A percentile compares a stretch with the other conserved stretches of the same genome.
These are phyloP conservation scores for Alternaria brassicae DNA, from an alignment of 2,329 filamentous ascomycete genomes.

Conservation along the genomic window DNA sequence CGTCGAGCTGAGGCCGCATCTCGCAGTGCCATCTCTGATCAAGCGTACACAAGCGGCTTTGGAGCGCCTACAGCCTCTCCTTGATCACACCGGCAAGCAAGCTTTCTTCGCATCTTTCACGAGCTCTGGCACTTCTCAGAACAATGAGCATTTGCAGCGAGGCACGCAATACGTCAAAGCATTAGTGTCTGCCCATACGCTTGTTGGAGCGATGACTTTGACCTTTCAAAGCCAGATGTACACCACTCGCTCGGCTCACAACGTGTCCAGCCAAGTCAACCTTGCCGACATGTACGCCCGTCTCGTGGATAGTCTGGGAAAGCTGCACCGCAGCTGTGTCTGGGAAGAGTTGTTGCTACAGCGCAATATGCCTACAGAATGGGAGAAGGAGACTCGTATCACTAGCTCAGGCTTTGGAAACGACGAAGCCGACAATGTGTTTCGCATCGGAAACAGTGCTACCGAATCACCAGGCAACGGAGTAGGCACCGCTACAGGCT, in stretches of 20 bases:
- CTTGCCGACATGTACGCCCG: slow-evolving; percentile 81
- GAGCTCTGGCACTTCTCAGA: slow-evolving; percentile 18
- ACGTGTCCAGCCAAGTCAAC: slow-evolving; percentile 77
- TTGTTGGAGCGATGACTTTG: slow-evolving; percentile 76
- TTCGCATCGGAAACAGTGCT: slow-evolving; percentile 43
- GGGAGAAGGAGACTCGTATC: slow-evolving; percentile 60
- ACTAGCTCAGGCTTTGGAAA: slow-evolving; percentile 50
- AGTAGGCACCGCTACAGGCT: slow-evolving; percentile 17
- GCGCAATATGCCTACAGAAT: slow-evolving; percentile 74
- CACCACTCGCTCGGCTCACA: slow-evolving; percentile 67
- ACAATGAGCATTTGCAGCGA: slow-evolving; percentile 55
- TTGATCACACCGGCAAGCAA: slow-evolving; percentile 57
- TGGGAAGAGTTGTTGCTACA: slow-evolving; percentile 82
- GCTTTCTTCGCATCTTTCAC: slow-evolving; percentile 77
- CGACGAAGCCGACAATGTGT: slow-evolving; percentile 51
- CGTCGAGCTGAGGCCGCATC: slow-evolving; percentile 79
- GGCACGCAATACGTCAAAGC: slow-evolving; percentile 83
- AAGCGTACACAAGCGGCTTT: slow-evolving; percentile 75
- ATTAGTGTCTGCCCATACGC: slow-evolving; percentile 75
- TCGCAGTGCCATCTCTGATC: slow-evolving; percentile 82
- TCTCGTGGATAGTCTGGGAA: slow-evolving; percentile 78
- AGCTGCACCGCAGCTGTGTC: slow-evolving; percentile 79
- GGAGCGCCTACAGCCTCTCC: slow-evolving; percentile 71
- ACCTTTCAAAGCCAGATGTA: slow-evolving; percentile 72
- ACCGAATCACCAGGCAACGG: slow-evolving; percentile 25